Evolutionary conservation across 2,329 filamentous ascomycete species (phyloP).

Genomic region (Aureobasidium sp.): DNA sequence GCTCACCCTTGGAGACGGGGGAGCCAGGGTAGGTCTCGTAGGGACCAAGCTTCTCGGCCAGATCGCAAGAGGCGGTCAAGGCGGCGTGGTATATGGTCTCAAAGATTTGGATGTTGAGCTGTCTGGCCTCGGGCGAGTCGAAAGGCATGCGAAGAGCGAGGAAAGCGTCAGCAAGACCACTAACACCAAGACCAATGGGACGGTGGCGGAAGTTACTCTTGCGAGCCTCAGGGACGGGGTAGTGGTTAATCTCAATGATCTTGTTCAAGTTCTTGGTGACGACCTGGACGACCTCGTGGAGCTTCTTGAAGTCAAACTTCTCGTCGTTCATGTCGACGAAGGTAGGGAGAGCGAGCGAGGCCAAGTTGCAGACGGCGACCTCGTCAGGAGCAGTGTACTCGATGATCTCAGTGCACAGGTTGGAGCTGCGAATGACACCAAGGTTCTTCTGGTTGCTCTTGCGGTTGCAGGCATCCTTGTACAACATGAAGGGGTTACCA

Average conservation of each 20-base stretch:
- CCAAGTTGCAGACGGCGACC: constrained; percentile 97
- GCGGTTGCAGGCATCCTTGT: constrained; percentile 96
- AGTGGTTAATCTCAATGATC: constrained; percentile 98
- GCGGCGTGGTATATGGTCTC: constrained; percentile 99
- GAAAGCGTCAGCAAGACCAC: constrained; percentile 97
- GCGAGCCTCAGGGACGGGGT: constrained; percentile 87
- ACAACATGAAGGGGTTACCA: constrained; percentile 98
- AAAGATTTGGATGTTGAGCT: constrained; percentile 97
- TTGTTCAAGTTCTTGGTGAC: constrained; percentile 94
- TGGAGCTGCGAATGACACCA: constrained; percentile 95
- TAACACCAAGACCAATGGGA: constrained; percentile 92
- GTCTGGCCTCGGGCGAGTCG: constrained; percentile 86
- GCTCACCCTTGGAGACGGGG: constrained; percentile 86
- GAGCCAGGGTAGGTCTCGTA: constrained; percentile 92
- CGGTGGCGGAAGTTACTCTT: constrained; percentile 98
- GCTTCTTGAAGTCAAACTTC: constrained; percentile 89
- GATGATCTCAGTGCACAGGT: constrained; percentile 96
- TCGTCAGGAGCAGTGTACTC: constrained; percentile 97
- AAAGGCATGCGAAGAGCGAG: constrained; percentile 93
- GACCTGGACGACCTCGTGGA: constrained; percentile 89
- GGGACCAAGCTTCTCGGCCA: constrained; percentile 74
- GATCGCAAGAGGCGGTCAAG: constrained; percentile 77
- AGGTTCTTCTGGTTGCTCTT: constrained; percentile 99
- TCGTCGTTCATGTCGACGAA: constrained; percentile 82
- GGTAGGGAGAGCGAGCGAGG: constrained; percentile 83